These are phyloP conservation scores for Saccharomyces hybrid DNA, from an alignment of 1,139 yeast genomes.

Conservation along the genomic window DNA sequence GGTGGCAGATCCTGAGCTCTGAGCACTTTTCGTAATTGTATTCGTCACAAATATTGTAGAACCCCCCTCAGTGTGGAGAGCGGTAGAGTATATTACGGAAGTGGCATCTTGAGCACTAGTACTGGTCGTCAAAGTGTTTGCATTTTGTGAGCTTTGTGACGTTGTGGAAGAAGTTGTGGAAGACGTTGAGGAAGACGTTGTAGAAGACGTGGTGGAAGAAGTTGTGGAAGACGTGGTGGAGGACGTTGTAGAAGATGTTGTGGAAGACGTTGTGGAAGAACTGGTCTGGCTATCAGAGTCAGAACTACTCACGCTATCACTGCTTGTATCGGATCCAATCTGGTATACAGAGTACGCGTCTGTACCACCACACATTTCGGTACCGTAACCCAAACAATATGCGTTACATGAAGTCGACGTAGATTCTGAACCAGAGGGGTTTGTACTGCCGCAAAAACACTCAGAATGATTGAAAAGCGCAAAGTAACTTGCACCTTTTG, in stretches of 20 bases:
- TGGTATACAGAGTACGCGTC: conserved; percentile 34
- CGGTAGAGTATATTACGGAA: conserved; percentile 21
- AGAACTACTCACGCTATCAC: neutral
- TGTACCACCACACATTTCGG: conserved; percentile 38
- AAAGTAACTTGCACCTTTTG: conserved; percentile 38
- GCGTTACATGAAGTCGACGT: conserved; percentile 29
- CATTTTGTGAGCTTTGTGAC: neutral
- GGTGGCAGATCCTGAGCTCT: conserved; percentile 4
- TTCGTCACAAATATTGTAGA: conserved; percentile 26
- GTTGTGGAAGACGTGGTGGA: neutral
- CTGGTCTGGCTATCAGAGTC: neutral
- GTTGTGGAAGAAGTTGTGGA: neutral
- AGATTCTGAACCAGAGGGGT: conserved; percentile 33
- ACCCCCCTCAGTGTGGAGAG: conserved; percentile 27
- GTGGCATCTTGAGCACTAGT: conserved; percentile 1
- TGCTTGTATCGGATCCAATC: conserved; percentile 22
- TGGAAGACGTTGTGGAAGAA: neutral
- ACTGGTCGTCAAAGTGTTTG: neutral
- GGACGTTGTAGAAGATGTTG: neutral
- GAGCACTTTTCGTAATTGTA: conserved; percentile 24
- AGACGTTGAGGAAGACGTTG: neutral
- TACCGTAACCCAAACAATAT: conserved; percentile 32
- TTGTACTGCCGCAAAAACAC: conserved; percentile 47
- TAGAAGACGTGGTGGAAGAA: neutral
- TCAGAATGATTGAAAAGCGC: conserved; percentile 44